These are phyloP conservation scores for Cercophora newfieldiana DNA, from an alignment of 495 filamentous ascomycete species.

Conservation along the genomic window DNA sequence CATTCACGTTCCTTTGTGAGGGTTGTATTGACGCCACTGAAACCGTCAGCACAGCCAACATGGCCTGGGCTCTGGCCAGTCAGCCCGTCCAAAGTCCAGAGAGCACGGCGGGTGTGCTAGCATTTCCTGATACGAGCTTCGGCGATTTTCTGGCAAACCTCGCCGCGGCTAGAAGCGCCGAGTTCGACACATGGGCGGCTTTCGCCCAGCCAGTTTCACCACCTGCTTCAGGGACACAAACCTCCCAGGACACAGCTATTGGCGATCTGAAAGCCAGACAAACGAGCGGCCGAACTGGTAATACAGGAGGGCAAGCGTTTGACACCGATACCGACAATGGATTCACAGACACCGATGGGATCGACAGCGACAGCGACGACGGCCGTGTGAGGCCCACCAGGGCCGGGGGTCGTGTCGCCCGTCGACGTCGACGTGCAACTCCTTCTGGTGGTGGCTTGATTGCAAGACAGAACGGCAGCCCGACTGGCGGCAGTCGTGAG, in stretches of 20 bases:
- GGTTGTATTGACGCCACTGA: constrained; percentile 19
- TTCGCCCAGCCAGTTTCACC: constrained; percentile 11
- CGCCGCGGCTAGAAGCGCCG: constrained; percentile 27
- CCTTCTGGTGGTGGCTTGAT: background rate
- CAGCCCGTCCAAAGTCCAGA: constrained; percentile 16
- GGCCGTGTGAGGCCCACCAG: background rate
- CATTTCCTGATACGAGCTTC: constrained; percentile 38
- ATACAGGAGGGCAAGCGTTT: background rate
- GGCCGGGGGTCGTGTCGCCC: background rate
- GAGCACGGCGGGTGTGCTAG: constrained; percentile 15
- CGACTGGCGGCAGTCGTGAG: background rate
- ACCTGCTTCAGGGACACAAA: background rate
- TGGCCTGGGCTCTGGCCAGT: constrained; percentile 23
- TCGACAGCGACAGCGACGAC: constrained; percentile 3
- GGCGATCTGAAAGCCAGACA: constrained; percentile 11
- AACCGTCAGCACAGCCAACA: background rate
- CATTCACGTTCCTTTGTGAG: constrained; percentile 30
- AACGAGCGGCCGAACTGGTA: background rate
- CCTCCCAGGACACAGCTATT: constrained; percentile 10
- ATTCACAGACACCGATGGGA: background rate
- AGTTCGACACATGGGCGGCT: constrained; percentile 35
- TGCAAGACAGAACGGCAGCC: background rate
- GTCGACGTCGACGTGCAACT: background rate
- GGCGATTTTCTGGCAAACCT: constrained; percentile 37
- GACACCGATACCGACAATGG: background rate